Base-by-base conservation (phyloP, 306 rosid genomes). In the Vigna unguiculata region DNA sequence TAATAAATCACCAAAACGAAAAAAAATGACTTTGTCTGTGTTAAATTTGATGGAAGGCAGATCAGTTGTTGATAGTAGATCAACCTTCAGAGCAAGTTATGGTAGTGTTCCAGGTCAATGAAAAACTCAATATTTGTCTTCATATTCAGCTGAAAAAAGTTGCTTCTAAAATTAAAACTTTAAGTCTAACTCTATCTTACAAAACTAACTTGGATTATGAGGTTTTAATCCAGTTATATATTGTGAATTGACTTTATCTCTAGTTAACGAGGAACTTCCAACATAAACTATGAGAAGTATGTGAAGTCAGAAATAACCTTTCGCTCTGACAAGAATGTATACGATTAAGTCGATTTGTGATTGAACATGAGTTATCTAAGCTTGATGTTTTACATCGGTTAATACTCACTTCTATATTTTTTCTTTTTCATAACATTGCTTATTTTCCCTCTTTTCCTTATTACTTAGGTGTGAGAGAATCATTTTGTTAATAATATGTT, bases 61-160 rank as follows among this genome's bases (percentile, higher is more conserved):
- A 41, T 72, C 9, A 2, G 36, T 49, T 21, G 22, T 22, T 34
- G 40, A 19, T 62, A 34, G 22, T 63, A 34, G 51, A 19, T 20
- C 22, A 63, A 63, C 63, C 38, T 47, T 32, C 14, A 7, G 17
- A 47, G 9, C 36, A 60, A 28, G 59, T 28, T n/a, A 25, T 17
- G 46, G n/a, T 19, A 47, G 49, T 14, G 79, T 60, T 13, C 49
- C 7, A 7, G 60, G 52, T 49, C 22, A 63, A 63, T 62, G 51
- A 61, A 75, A 60, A 71, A 59, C 6, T 72, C 24, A 74, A 75
- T 43, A 49, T 30, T 74, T 75, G 49, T 47, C 4, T 30, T 57
- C 40, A 75, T 51, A 61, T 46, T 19, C 38, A 48, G 16, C 38
- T 7, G 7, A 17, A 20, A 61, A 32, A 32, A 38, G 19, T 54